Base-by-base conservation (phyloP, 1,284 basidiomycete genomes). In the Veloboletus limbatus region DNA sequence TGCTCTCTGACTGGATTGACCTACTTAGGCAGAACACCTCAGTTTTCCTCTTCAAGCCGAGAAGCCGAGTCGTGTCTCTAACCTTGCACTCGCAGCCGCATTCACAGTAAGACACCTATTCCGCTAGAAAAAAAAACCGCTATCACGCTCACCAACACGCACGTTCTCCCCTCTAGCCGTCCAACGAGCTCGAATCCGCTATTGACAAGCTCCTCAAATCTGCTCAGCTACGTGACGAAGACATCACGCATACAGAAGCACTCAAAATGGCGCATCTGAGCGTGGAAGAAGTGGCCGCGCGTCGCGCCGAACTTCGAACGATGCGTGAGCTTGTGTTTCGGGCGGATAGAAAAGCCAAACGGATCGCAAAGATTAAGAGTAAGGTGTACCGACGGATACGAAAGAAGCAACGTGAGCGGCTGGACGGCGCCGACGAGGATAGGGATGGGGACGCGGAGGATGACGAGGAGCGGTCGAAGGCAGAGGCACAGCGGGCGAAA, bases 291-390 rank as follows among this genome's bases (percentile, higher is more conserved):
- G 88, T 95, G 31, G 78, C 82, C 3, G 77, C 81, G 7, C 83
- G 95, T 0, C 82, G 92, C 2, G 79, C 78, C 2, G 90, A 95
- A 60, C 78, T 98, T 13, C 80, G 90, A 14, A 80, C 84, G 59
- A 92, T 93, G 80, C 83, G 96, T 25, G 94, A 97, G 58, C 76
- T 98, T 39, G 89, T 95, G 76, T 97, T 97, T 73, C 83, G 95
- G 4, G 92, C 92, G 1, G 95, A 99, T 60, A 75, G 83, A 30
- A 96, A 96, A 65, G 92, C 93, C 9, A 92, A 90, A 61, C 82
- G 95, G 10, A 77, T 97, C 8, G 82, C 87, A 31, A 98, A 97
- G 71, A 98, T 99, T 72, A 98, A 99, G 76, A 90, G 85, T 67
- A 97, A 96, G 69, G 83, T 92, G 4, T 98, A 92, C 65, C 77